Base-by-base conservation (phyloP, 1,139 yeast species). In the Arxiozyma slooffiae region DNA sequence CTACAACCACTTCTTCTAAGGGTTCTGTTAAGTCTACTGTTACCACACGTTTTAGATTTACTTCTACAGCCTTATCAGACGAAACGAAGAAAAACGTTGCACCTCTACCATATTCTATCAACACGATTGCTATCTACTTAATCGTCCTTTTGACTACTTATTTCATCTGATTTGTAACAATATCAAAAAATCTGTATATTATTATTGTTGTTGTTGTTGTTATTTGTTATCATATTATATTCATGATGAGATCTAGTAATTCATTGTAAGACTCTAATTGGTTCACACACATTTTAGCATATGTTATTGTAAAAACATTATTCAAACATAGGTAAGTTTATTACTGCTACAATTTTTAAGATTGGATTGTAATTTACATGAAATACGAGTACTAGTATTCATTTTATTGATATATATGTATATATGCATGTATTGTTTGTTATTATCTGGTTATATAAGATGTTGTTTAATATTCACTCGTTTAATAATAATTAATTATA, bases 31-130 rank as follows among this genome's bases (percentile, higher is more conserved):
- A 24, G 11, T 21, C 41, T n/a, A 38, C 43, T 26, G 34, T 22
- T 18, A 18, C 36, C 21, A 17, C 43, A 38, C n/a, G 24, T 24
- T 17, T 18, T 38, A 14, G 11, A 16, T 16, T 43, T 42, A 39
- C 43, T 4, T 38, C 43, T 17, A 39, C 48, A 8, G 17, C 42
- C 22, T 14, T 36, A 18, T 26, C 37, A 3, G 43, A 18, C 21
- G 36, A 39, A 30, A 45, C 20, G 9, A 45, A 39, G n/a, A 24
- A 39, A 30, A 45, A 45, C 20, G 26, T 26, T 26, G 48, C 48
- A 4, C 20, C 39, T 39, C 2, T 30, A 30, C 14, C 39, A 42
- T 42, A 42, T 20, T 21, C 45, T 17, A 24, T 42, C 20, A 37
- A 42, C 36, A 20, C 45, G 1, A 42, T 42, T 21, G 22, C 36